These are phyloP conservation scores for Ricinus communis DNA, from an alignment of 345 rosid genomes.

Conservation along the genomic window DNA sequence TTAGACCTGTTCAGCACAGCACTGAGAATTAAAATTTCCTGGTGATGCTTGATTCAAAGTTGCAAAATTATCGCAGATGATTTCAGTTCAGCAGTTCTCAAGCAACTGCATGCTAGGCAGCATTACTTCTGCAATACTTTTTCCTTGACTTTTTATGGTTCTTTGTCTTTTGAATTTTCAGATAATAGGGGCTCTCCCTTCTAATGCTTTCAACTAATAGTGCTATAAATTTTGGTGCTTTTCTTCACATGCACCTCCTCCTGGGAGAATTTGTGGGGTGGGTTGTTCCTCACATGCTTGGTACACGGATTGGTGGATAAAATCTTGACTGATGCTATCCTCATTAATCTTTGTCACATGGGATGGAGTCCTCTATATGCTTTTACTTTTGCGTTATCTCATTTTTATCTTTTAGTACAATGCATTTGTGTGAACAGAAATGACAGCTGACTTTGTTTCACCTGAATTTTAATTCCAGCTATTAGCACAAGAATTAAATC, in stretches of 20 bases:
- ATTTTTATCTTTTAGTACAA: background rate
- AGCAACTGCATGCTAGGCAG: background rate
- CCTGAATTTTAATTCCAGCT: background rate
- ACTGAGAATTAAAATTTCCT: background rate
- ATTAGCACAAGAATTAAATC: background rate
- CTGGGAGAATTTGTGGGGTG: background rate
- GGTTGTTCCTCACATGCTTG: background rate
- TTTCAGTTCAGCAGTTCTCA: background rate
- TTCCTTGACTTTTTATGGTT: constrained; percentile 1
- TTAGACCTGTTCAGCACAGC: background rate
- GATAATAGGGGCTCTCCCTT: background rate
- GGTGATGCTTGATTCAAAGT: background rate
- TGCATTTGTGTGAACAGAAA: background rate
- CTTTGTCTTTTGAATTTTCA: background rate
- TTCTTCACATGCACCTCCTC: constrained; percentile 13
- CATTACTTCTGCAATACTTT: background rate
- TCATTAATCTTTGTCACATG: constrained; percentile 3
- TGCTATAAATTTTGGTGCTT: background rate
- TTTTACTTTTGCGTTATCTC: background rate
- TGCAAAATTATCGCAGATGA: background rate
- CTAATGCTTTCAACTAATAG: no score
- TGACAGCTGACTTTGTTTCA: background rate
- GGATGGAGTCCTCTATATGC: background rate
- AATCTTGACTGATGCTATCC: constrained; percentile 4
- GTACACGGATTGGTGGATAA: background rate